Evolutionary conservation across 2,329 filamentous ascomycete genomes (phyloP).

Genomic region (Plectosphaerella cucumerina): DNA sequence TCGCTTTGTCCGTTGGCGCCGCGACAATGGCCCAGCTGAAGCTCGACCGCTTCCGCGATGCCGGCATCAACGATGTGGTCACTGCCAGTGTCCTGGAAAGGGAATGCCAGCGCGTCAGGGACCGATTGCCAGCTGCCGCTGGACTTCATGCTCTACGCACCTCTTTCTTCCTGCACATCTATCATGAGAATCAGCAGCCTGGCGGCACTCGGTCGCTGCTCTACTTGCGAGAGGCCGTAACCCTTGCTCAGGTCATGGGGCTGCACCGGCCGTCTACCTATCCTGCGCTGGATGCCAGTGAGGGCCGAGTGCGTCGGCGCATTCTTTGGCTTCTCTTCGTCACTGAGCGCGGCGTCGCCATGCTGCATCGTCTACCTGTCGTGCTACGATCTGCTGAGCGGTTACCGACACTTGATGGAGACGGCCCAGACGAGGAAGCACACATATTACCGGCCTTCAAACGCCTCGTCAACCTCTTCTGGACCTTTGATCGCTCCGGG

Average conservation of each 20-base stretch:
- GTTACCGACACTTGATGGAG: slow-evolving; percentile 29
- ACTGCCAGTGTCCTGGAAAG: slow-evolving; percentile 27
- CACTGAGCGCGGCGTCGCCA: slow-evolving; percentile 44
- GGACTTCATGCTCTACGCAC: slow-evolving; percentile 38
- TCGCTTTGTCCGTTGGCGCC: slow-evolving; percentile 41
- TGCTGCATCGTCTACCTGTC: slow-evolving; percentile 45
- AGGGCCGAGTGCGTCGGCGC: slow-evolving; percentile 40
- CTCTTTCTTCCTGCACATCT: slow-evolving; percentile 48
- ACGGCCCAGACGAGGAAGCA: slow-evolving; percentile 27
- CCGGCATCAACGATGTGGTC: slow-evolving; percentile 22
- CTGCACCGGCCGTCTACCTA: slow-evolving; percentile 41
- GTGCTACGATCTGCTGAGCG: slow-evolving; percentile 34
- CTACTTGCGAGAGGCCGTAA: slow-evolving; percentile 46
- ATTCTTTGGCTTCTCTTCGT: slow-evolving; percentile 30
- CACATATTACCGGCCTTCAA: slow-evolving; percentile 44
- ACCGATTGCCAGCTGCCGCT: slow-evolving; percentile 20
- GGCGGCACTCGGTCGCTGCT: slow-evolving; percentile 42
- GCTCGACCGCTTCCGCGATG: slow-evolving; percentile 25
- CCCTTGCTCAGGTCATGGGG: slow-evolving; percentile 43
- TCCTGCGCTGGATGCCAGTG: slow-evolving; percentile 23
- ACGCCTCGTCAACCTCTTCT: slow-evolving; percentile 44
- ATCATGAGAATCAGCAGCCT: slow-evolving; percentile 42
- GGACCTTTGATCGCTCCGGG: slow-evolving; percentile 44
- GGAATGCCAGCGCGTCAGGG: slow-evolving; percentile 28
- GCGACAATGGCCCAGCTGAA: slow-evolving; percentile 46